Evolutionary conservation across 225 moss, liverwort and hornwort genomes (phyloP), one percentile per base, ranked within the genome.

Genomic region (Rhytidiadelphus loreus): DNA sequence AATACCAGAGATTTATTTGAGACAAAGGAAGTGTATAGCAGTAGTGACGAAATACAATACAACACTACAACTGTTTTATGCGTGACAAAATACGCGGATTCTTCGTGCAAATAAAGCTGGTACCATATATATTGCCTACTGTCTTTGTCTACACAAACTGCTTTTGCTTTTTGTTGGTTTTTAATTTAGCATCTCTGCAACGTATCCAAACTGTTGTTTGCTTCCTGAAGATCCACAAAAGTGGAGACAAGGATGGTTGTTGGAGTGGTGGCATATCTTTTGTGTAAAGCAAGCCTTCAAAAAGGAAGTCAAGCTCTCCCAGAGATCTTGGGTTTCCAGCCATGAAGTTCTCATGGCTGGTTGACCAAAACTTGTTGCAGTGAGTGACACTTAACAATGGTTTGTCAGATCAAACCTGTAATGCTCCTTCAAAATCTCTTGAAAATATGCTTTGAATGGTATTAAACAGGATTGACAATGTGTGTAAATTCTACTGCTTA

Each of bases 321-420:
- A 33, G 33, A 81, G 15, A 12, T 33, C 8, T 43, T 62, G 23
- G 62, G 7, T 15, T 81, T 0, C 3, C 1, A 3, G 50, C 50
- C 32, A 44, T 23, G 43, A 81, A 46, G 46, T 46, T 81, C 2
- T 0, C 46, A 44, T 43, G 32, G 19, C 30, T 59, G 4, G 4
- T 30, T 29, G 20, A 30, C 43, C 26, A 25, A 21, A 80, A 4
- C 24, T 24, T 53, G 33, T 25, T 37, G 55, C 25, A 16, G 43
- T 15, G 43, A 24, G 26, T 26, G 71, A 16, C 43, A 33, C 17
- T 24, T 9, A 19, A 44, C n/a, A n/a, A n/a, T n/a, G n/a, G n/a
- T 29, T 19, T 4, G 1, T 24, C 9, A 16, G 24, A 77, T 37
- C 3, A 0, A 53, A 24, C 37, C 0, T 55, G 33, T 6, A 8